Percentiles rank a stretch among this genome's conserved stretches.
Evolutionary conservation across 2,329 filamentous ascomycete species (phyloP).

Genomic region (Cladosporium halotolerans): DNA sequence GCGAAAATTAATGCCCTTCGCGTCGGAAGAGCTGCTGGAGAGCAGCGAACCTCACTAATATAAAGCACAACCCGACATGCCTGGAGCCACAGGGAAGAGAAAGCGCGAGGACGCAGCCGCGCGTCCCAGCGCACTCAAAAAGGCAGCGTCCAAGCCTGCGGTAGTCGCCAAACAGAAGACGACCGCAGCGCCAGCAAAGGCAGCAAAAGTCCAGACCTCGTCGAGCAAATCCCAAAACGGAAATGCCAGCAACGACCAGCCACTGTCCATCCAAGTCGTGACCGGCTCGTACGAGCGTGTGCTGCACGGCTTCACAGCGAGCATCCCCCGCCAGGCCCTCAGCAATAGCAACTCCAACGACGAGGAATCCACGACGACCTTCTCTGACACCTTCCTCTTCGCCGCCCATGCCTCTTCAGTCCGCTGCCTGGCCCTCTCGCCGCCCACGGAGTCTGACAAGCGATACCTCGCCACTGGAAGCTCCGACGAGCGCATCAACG

Average conservation of each 20-base stretch:
- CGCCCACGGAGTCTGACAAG: slow-evolving; percentile 56
- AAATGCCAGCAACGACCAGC: neutral
- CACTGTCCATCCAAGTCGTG: slow-evolving; percentile 70
- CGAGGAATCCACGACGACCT: slow-evolving; percentile 47
- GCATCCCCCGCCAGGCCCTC: slow-evolving; percentile 43
- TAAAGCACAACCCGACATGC: neutral
- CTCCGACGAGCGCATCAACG: slow-evolving; percentile 89
- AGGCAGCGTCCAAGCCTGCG: slow-evolving; percentile 12
- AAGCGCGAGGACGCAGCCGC: slow-evolving; percentile 16
- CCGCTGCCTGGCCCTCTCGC: slow-evolving; percentile 78
- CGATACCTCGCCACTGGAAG: slow-evolving; percentile 84
- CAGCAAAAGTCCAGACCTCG: neutral
- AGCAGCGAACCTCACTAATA: too few species aligned
- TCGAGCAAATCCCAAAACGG: neutral
- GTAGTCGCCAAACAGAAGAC: neutral
- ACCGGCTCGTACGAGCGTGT: slow-evolving; percentile 91
- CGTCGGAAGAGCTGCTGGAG: too few species aligned
- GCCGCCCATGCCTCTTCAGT: slow-evolving; percentile 87
- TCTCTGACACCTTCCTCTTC: slow-evolving; percentile 92
- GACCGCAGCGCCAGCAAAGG: neutral
- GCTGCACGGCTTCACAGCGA: slow-evolving; percentile 83
- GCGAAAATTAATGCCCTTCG: too few species aligned
- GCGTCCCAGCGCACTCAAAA: slow-evolving; percentile 14
- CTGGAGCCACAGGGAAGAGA: slow-evolving; percentile 14
- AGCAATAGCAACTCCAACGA: slow-evolving; percentile 13